phyloP scores from a whole-genome alignment of 441 rosid genomes.

The Gossypium gossypioides region DNA sequence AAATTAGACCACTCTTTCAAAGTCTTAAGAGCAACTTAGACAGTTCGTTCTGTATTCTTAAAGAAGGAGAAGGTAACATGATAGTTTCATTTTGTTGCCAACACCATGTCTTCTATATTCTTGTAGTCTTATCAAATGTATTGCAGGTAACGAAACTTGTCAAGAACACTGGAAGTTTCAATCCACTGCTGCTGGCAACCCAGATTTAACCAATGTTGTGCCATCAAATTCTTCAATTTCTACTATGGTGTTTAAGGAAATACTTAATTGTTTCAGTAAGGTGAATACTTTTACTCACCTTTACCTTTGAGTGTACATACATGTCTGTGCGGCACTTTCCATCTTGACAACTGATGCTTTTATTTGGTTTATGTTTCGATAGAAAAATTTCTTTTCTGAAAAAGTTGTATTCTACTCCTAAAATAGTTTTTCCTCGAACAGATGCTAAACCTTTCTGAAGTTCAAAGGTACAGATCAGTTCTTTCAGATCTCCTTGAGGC shows the following conservation, averaged over 20 bases:
- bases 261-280: constrained; percentile 57
- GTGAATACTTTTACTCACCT: constrained; percentile 23
- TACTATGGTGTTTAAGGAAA: constrained; percentile 47
- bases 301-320: background rate
- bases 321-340: background rate
- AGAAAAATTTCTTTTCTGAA: background rate
- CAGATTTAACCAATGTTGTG: constrained; percentile 31
- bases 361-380: background rate
- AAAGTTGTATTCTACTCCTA: constrained; percentile 12
- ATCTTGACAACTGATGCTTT: background rate
- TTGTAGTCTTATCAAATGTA: constrained; percentile 17
- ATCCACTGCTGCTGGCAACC: constrained; percentile 47
- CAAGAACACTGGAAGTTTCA: constrained; percentile 57
- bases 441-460: constrained; percentile 51
- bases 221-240: constrained; percentile 46
- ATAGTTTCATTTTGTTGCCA: background rate
- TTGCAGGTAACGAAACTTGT: constrained; percentile 53
- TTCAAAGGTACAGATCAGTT: constrained; percentile 39
- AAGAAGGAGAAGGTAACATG: constrained; percentile 58
- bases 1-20: constrained; percentile 44
- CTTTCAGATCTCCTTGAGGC: constrained; percentile 53
- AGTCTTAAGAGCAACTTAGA: constrained; percentile 46
- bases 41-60: constrained; percentile 39
- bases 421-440: constrained; percentile 21
- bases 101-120: constrained; percentile 6